Evolutionary conservation across 768 basidiomycete genomes (phyloP).

Genomic region (Termitomyces sp.): DNA sequence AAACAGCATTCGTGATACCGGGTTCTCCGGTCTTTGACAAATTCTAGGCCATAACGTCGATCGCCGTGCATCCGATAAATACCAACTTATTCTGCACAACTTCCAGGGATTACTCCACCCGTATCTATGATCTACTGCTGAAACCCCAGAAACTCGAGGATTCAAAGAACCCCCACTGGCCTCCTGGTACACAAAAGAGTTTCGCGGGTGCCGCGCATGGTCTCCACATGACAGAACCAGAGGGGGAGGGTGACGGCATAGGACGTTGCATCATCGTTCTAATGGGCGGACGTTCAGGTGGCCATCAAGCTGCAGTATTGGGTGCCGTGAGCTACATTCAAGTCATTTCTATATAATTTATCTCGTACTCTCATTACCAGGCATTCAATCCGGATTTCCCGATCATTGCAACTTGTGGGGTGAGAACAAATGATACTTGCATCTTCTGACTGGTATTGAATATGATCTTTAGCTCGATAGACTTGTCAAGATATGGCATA

Average conservation of each 20-base stretch:
- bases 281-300: slow-evolving; percentile 67
- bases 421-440: slow-evolving; percentile 26
- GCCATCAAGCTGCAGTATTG: slow-evolving; percentile 65
- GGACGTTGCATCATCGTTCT: slow-evolving; percentile 63
- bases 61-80: slow-evolving; percentile 54
- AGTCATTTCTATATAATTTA: background rate
- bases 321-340: slow-evolving; percentile 42
- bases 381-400: slow-evolving; percentile 63
- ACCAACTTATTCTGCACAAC: slow-evolving; percentile 65
- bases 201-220: slow-evolving; percentile 68
- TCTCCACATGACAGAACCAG: slow-evolving; percentile 48
- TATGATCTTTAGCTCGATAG: slow-evolving; percentile 53
- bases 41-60: slow-evolving; percentile 54
- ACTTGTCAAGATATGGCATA: slow-evolving; percentile 69
- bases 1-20: slow-evolving; percentile 4
- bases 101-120: slow-evolving; percentile 62
- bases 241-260: slow-evolving; percentile 63
- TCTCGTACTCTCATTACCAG: slow-evolving; percentile 24
- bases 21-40: slow-evolving; percentile 8
- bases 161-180: slow-evolving; percentile 56
- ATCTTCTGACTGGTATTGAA: background rate
- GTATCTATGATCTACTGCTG: slow-evolving; percentile 60
- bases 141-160: slow-evolving; percentile 16
- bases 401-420: slow-evolving; percentile 73
- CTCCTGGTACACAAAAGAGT: slow-evolving; percentile 40